Evolutionary conservation across 257 asterid genomes (phyloP), one percentile per base, ranked within the genome.

Genomic region (Catharanthus roseus): DNA sequence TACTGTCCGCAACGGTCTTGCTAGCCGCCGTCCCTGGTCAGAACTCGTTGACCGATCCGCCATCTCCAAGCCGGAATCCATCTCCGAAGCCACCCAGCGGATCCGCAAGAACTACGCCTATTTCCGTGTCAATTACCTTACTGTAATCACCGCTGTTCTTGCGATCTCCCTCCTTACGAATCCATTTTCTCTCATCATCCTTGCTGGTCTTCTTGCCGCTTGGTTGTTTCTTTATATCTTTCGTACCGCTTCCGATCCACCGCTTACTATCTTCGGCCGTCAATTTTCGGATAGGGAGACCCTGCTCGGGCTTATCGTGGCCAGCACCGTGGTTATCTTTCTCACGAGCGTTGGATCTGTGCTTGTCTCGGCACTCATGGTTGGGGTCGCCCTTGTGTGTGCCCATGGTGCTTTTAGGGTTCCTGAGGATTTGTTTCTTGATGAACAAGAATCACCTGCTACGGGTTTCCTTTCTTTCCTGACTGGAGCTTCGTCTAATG

Each of bases 281-380:
- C 96, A 87, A 26, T 90, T 81, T 75, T 83, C 98, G 54, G 95
- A 88, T 70, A 83, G 87, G 31, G 98, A 92, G 81, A 88, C 97
- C 29, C 87, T 92, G 29, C 38, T 80, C 1, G 74, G 72, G 45
- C 80, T 92, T 7, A 42, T 87, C 18, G 73, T 74, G 19, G 80
- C 93, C 2, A 82, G 88, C 16, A 33, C 85, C 1, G 78, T 87
- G 6, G 95, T 92, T 2, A 50, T 92, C 72, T 92, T 92, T 72
- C 85, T 92, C 36, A 92, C 98, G 26, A 92, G 97, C 78, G 97
- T 92, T 44, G 98, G 98, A 80, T 84, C 96, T 24, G 91, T 92
- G 44, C 88, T 92, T 3, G 87, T 88, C 23, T 87, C 96, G n/a
- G 95, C 98, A 1, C 80, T 90, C 23, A 85, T 88, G 96, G 77